Conservation (phyloP, 1,139 yeast species). For the Yamadazyma oceani region DNA sequence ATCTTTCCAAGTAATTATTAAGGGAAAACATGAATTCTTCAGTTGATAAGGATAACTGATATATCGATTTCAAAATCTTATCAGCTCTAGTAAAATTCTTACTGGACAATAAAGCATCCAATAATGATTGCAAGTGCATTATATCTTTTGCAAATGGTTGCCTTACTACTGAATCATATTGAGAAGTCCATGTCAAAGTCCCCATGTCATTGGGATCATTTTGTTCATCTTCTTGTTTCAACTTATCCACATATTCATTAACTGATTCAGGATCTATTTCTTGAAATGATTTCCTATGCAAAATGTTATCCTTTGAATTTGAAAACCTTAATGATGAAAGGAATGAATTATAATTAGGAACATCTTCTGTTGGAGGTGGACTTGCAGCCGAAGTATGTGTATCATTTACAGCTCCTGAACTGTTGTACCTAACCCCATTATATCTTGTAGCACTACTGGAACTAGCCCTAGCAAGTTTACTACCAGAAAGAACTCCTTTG, state of each 20-base stretch:
- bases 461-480: no score
- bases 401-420: not conserved
- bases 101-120: slow-evolving; percentile 77
- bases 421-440: not conserved
- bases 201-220: not conserved
- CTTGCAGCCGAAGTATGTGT: not conserved
- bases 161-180: slow-evolving; percentile 42
- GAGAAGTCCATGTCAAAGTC: slow-evolving; percentile 35
- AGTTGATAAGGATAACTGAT: slow-evolving; percentile 39
- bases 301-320: slow-evolving; percentile 4
- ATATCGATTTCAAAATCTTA: slow-evolving; percentile 58
- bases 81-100: slow-evolving; percentile 73
- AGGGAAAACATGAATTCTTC: slow-evolving; percentile 35
- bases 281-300: slow-evolving; percentile 8
- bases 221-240: not conserved
- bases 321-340: not conserved
- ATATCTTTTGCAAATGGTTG: slow-evolving; percentile 57
- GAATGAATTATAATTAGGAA: slow-evolving; percentile 2
- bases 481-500: no score
- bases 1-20: slow-evolving; percentile 39
- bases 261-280: slow-evolving; percentile 9
- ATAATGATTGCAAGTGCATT: slow-evolving; percentile 67
- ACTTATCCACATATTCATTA: not conserved
- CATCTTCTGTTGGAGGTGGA: not conserved
- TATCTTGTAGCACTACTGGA: not conserved